Evolutionary conservation across 148 eudicot genomes (phyloP).

Genomic region (Amaranthus hypochondriacus): DNA sequence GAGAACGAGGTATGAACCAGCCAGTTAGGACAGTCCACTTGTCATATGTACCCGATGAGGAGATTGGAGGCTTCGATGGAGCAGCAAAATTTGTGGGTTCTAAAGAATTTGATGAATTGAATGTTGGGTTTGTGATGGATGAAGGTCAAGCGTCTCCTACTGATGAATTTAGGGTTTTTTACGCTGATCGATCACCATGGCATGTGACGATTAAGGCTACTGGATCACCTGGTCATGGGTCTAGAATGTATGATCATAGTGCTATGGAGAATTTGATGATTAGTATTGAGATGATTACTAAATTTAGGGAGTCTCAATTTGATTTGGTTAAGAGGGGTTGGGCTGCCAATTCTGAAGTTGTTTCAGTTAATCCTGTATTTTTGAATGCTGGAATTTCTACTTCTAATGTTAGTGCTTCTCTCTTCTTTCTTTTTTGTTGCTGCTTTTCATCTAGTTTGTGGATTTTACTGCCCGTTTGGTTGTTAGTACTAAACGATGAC

Average conservation of each 20-base stretch:
- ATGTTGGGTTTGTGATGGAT: conserved; percentile 72
- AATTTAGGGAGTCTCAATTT: conserved; percentile 68
- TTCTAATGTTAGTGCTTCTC: conserved; percentile 34
- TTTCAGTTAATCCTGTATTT: conserved; percentile 81
- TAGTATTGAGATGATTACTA: conserved; percentile 59
- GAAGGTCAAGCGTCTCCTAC: conserved; percentile 76
- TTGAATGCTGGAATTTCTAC: conserved; percentile 70
- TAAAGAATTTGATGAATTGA: conserved; percentile 51
- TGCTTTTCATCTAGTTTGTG: background rate
- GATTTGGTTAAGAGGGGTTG: conserved; percentile 70
- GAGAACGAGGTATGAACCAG: conserved; percentile 12
- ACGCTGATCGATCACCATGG: conserved; percentile 81
- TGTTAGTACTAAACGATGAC: too few relatives aligned
- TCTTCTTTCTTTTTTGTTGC: background rate
- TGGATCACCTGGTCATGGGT: conserved; percentile 76
- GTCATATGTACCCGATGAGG: conserved; percentile 80
- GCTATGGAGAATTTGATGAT: conserved; percentile 88
- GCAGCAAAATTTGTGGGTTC: conserved; percentile 45
- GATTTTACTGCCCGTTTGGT: too few relatives aligned
- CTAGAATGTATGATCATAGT: conserved; percentile 62
- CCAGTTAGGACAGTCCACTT: conserved; percentile 54
- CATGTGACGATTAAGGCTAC: conserved; percentile 56
- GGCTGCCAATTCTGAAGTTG: conserved; percentile 58
- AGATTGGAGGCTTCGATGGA: conserved; percentile 77
- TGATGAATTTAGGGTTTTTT: conserved; percentile 75